Conservation (phyloP, 1,139 yeast species). For the Blastobotrys serpentis region DNA sequence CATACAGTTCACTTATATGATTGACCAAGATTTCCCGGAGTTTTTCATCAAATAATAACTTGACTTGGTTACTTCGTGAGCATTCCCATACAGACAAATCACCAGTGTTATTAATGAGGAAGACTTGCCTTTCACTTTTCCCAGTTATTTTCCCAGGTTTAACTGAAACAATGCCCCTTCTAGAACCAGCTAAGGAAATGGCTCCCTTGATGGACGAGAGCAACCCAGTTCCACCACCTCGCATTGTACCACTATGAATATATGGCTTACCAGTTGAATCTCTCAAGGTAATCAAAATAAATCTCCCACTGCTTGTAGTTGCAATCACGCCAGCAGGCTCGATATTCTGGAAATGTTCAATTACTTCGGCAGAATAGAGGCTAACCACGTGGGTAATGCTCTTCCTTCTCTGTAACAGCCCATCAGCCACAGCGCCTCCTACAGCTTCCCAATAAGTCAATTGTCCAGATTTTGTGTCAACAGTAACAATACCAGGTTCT, state of each 20-base stretch:
- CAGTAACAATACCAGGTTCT: slow-evolving; percentile 70
- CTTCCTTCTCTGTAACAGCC: slow-evolving; percentile 48
- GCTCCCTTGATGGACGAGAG: slow-evolving; percentile 35
- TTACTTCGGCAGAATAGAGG: slow-evolving; percentile 40
- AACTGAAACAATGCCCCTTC: slow-evolving; percentile 59
- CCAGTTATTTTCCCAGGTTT: slow-evolving; percentile 55
- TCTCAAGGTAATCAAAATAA: slow-evolving; percentile 60
- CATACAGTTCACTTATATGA: slow-evolving; percentile 45
- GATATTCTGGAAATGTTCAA: slow-evolving; percentile 58
- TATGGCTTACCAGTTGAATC: slow-evolving; percentile 67
- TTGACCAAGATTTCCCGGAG: slow-evolving; percentile 41
- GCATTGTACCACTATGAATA: slow-evolving; percentile 26
- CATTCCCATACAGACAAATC: slow-evolving; percentile 49
- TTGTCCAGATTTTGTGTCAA: slow-evolving; percentile 55
- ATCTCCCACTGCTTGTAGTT: slow-evolving; percentile 70
- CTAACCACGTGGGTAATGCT: slow-evolving; percentile 40
- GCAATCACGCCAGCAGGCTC: slow-evolving; percentile 76
- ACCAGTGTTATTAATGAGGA: slow-evolving; percentile 45
- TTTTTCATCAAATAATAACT: slow-evolving; percentile 40
- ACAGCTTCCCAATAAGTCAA: slow-evolving; percentile 66
- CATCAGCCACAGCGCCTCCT: slow-evolving; percentile 66
- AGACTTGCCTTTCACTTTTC: slow-evolving; percentile 51
- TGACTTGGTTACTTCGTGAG: slow-evolving; percentile 46
- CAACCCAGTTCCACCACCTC: slow-evolving; percentile 36
- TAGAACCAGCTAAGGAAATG: slow-evolving; percentile 30